Evolutionary conservation across 176 grass and related monocot genomes (phyloP).

Genomic region (Phragmites australis): DNA sequence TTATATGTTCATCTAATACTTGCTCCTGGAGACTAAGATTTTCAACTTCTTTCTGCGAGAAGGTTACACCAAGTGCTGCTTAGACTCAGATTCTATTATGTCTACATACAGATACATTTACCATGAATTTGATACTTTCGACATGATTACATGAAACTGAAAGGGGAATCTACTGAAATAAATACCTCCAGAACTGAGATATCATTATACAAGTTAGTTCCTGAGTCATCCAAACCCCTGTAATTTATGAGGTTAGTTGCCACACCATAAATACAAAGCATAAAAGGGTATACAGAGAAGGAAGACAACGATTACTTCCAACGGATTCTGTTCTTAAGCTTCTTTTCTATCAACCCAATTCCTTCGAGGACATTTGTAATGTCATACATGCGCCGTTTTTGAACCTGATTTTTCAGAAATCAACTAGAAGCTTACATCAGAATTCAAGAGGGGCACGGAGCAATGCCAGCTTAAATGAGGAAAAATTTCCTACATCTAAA

Average conservation of each 20-base stretch:
- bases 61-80: slow-evolving; percentile 23
- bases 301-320: slow-evolving; percentile 70
- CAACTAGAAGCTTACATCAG: slow-evolving; percentile 21
- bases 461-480: slow-evolving; percentile 26
- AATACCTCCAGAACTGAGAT: slow-evolving; percentile 69
- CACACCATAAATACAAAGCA: slow-evolving; percentile 44
- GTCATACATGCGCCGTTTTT: slow-evolving; percentile 94
- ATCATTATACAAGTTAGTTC: slow-evolving; percentile 55
- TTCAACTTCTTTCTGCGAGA: slow-evolving; percentile 68
- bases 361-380: slow-evolving; percentile 99
- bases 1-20: slow-evolving; percentile 68
- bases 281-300: slow-evolving; percentile 18
- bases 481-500: slow-evolving; percentile 50
- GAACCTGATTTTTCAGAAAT: slow-evolving; percentile 61
- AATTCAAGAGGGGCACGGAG: slow-evolving; percentile 18
- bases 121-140: slow-evolving; percentile 1
- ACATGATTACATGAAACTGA: slow-evolving; percentile 16
- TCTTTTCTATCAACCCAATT: slow-evolving; percentile 94
- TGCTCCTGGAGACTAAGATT: slow-evolving; percentile 70
- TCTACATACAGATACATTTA: slow-evolving; percentile 15
- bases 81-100: slow-evolving; percentile 20
- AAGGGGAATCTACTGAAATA: slow-evolving; percentile 14
- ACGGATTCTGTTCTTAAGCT: slow-evolving; percentile 74
- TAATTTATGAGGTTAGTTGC: slow-evolving; percentile 32
- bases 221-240: slow-evolving; percentile 63